phyloP scores from a whole-genome alignment of 2,329 filamentous ascomycete species.

The Diaporthe nobilis region DNA sequence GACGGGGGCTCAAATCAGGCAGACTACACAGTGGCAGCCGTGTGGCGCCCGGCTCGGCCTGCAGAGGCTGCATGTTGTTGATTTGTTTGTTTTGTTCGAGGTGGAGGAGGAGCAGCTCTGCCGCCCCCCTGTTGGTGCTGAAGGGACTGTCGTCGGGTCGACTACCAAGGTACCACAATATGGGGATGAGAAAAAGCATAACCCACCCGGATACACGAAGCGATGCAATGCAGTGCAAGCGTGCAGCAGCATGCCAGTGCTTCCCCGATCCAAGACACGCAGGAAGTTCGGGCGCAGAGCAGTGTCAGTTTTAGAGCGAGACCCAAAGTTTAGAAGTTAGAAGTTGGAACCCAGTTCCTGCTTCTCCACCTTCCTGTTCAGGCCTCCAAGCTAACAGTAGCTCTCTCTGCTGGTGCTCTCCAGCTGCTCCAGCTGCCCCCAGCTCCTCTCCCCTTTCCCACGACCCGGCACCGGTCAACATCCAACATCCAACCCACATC shows the following conservation, averaged over 20 bases:
- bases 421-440: slow-evolving; percentile 10
- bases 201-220: background rate
- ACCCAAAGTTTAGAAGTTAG: slow-evolving; percentile 5
- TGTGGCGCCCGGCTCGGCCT: slow-evolving; percentile 7
- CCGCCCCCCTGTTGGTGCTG: background rate
- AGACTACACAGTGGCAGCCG: slow-evolving; percentile 7
- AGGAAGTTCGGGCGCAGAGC: background rate
- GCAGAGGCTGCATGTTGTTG: background rate
- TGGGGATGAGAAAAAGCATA: background rate
- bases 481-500: slow-evolving; percentile 30
- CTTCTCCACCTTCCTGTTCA: slow-evolving; percentile 32
- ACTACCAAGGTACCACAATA: background rate
- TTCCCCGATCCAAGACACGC: slow-evolving; percentile 25
- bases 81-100: background rate
- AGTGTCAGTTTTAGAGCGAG: background rate
- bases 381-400: slow-evolving; percentile 28
- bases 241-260: slow-evolving; percentile 16
- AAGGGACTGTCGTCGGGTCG: background rate
- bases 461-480: background rate
- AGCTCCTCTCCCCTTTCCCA: slow-evolving; percentile 32
- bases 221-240: slow-evolving; percentile 6
- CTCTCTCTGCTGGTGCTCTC: slow-evolving; percentile 10
- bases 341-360: slow-evolving; percentile 18
- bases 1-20: slow-evolving; percentile 1
- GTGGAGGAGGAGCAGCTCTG: background rate